phyloP scores from a whole-genome alignment of 768 basidiomycete genomes.

The Tricholoma sp. region DNA sequence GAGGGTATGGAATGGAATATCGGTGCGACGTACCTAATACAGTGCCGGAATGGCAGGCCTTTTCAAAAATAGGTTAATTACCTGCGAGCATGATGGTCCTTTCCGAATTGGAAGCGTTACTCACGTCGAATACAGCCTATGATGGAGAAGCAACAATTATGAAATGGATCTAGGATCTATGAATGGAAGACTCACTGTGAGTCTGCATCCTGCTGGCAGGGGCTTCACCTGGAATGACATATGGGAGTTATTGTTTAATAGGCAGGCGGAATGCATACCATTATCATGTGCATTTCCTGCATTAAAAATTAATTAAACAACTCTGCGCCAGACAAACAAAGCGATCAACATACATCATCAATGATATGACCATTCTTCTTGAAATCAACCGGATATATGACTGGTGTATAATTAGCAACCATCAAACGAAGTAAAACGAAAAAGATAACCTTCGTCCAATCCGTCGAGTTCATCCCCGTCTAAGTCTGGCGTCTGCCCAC shows the following conservation, averaged over 20 bases:
- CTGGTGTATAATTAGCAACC: conserved; percentile 24
- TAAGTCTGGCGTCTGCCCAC: conserved; percentile 80
- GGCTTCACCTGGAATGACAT: conserved; percentile 31
- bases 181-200: conserved; percentile 35
- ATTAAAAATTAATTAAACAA: not conserved
- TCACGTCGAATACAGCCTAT: conserved; percentile 49
- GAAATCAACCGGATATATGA: conserved; percentile 89
- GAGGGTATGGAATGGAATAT: not conserved
- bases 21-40: conserved; percentile 34
- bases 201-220: conserved; percentile 43
- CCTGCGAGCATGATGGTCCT: not conserved
- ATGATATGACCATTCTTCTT: conserved; percentile 71
- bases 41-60: conserved; percentile 55
- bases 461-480: conserved; percentile 81
- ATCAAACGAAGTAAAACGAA: not conserved
- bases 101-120: conserved; percentile 12
- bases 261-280: conserved; percentile 26
- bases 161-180: not conserved
- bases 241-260: not conserved
- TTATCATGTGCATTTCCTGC: conserved; percentile 45
- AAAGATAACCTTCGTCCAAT: conserved; percentile 59
- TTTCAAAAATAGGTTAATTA: not conserved
- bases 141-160: not conserved
- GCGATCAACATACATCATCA: conserved; percentile 45
- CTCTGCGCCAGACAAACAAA: not conserved